phyloP scores from a whole-genome alignment of 441 rosid species.

The Gossypium laxum region DNA sequence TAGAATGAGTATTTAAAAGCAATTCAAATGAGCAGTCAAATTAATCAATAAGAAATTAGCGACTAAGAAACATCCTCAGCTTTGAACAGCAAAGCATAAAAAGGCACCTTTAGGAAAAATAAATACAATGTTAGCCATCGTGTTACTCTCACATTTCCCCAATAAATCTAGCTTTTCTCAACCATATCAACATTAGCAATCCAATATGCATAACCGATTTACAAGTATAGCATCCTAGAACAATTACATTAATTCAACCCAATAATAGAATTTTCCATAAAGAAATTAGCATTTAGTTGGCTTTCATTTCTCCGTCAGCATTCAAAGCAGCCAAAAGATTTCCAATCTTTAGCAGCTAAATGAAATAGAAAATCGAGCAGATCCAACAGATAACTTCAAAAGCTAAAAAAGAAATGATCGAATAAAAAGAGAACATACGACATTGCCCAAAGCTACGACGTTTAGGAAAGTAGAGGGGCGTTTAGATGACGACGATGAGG shows the following conservation, averaged over 20 bases:
- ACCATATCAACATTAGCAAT: not conserved
- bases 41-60: not conserved
- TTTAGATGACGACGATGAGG: slow-evolving; percentile 40
- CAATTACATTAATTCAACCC: not conserved
- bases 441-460: slow-evolving; percentile 80
- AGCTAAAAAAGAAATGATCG: not conserved
- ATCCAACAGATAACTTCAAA: slow-evolving; percentile 18
- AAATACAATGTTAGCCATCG: not conserved
- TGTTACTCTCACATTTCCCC: not conserved
- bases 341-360: not conserved
- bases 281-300: not conserved
- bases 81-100: not conserved
- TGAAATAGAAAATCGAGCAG: slow-evolving; percentile 16
- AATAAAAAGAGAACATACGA: slow-evolving; percentile 42
- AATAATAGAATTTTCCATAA: not conserved
- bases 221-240: not conserved
- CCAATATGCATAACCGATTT: not conserved
- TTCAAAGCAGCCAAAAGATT: not conserved
- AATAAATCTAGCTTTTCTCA: not conserved
- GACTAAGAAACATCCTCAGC: not conserved
- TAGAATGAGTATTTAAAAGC: not conserved
- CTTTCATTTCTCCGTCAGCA: not conserved
- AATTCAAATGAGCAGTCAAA: not conserved
- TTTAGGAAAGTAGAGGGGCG: slow-evolving; percentile 72
- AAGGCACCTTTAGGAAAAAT: not conserved